Evolutionary conservation across 2,329 filamentous ascomycete species (phyloP).

Genomic region (Chaetomium sp.): DNA sequence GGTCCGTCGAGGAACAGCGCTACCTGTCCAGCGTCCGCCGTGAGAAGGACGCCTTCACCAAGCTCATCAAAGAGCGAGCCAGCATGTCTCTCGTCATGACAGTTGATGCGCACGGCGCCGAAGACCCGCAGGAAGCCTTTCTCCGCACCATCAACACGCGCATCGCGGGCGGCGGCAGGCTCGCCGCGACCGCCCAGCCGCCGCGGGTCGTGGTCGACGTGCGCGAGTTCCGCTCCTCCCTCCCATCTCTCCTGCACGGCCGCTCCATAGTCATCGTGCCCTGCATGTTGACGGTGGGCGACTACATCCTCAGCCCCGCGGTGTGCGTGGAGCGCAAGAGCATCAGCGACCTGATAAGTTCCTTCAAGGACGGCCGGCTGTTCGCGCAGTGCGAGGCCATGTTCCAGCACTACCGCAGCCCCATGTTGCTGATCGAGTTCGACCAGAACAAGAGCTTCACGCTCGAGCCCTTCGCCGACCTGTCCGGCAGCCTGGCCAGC

Average conservation of each 20-base stretch:
- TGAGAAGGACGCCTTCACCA: slow-evolving; percentile 95
- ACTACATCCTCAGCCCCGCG: slow-evolving; percentile 88
- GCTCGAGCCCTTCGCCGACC: slow-evolving; percentile 75
- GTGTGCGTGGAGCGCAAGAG: slow-evolving; percentile 97
- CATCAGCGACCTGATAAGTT: slow-evolving; percentile 85
- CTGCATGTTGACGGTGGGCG: slow-evolving; percentile 93
- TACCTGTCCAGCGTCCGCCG: slow-evolving; percentile 88
- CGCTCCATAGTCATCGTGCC: slow-evolving; percentile 86
- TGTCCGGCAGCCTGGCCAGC: slow-evolving; percentile 62
- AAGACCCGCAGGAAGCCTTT: slow-evolving; percentile 88
- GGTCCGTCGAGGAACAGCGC: slow-evolving; percentile 91
- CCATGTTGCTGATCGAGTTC: slow-evolving; percentile 95
- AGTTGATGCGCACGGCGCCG: slow-evolving; percentile 65
- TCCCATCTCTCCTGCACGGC: slow-evolving; percentile 89
- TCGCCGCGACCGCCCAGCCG: slow-evolving; percentile 80
- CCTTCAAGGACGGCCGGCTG: slow-evolving; percentile 86
- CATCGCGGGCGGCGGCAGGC: slow-evolving; percentile 87
- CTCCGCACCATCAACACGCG: slow-evolving; percentile 94
- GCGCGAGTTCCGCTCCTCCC: slow-evolving; percentile 89
- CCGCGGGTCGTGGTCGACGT: slow-evolving; percentile 94
- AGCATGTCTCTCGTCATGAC: slow-evolving; percentile 89
- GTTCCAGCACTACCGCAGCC: slow-evolving; percentile 86
- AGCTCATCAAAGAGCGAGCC: slow-evolving; percentile 89
- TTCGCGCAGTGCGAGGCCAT: slow-evolving; percentile 93
- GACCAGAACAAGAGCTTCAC: slow-evolving; percentile 97